Conservation (phyloP, 441 rosid genomes). For the Melastoma candidum region DNA sequence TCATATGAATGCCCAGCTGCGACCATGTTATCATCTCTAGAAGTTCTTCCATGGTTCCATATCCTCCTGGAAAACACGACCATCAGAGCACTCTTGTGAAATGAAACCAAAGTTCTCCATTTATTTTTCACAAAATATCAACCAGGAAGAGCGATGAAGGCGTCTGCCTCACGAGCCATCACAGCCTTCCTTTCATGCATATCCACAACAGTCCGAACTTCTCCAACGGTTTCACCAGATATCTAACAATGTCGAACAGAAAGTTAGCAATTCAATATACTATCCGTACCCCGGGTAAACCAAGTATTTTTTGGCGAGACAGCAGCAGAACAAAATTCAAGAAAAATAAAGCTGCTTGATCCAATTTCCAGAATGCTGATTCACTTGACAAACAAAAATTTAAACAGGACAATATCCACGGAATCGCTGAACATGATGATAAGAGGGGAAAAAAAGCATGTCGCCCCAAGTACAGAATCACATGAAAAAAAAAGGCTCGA, state of each 20-base stretch:
- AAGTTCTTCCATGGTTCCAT: slow-evolving; percentile 94
- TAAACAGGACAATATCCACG: no score
- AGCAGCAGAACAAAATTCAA: no score
- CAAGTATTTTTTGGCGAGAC: no score
- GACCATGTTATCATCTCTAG: slow-evolving; percentile 98
- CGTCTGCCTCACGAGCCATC: slow-evolving; percentile 92
- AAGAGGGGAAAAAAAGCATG: no score
- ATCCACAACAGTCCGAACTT: slow-evolving; percentile 70
- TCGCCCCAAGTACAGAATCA: neutral
- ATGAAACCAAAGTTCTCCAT: slow-evolving; percentile 90
- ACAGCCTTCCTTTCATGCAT: slow-evolving; percentile 96
- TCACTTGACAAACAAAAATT: no score
- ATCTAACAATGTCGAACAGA: slow-evolving; percentile 30
- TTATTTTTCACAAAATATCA: slow-evolving; percentile 50
- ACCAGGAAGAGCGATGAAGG: slow-evolving; percentile 96
- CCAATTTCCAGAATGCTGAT: no score
- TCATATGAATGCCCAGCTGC: slow-evolving; percentile 92
- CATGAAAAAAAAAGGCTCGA: neutral
- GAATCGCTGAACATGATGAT: no score
- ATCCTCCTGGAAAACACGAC: slow-evolving; percentile 55
- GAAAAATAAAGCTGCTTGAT: no score
- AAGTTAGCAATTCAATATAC: neutral
- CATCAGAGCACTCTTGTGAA: slow-evolving; percentile 88
- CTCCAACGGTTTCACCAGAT: slow-evolving; percentile 86
- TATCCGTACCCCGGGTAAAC: no score